Base-by-base conservation (phyloP, 768 basidiomycete species). In the Rhodocollybia butyracea region DNA sequence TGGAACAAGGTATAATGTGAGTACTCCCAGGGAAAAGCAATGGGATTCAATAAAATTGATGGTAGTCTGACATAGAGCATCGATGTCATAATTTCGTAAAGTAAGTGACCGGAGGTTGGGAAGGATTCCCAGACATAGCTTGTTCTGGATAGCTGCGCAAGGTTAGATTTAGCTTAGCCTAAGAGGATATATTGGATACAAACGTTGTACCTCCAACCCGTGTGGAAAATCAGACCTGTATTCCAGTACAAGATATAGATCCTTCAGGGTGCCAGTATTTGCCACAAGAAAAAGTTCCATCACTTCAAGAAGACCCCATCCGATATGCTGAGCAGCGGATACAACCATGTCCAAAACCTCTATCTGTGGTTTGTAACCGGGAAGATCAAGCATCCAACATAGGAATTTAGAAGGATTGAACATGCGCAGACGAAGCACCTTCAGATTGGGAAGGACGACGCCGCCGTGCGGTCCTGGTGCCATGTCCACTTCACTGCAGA, bases 341-440 rank as follows among this genome's bases (percentile, higher is more conserved):
- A 54, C 24, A 3, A 54, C 15, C 21, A 54, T 54, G 40, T 54
- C 52, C 24, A 54, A 40, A 5, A 40, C 43, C 3, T 41, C 40
- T 12, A 54, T 54, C 21, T 42, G 52, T 27, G 52, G 38, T 2
- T 13, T 41, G 52, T 54, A 54, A 15, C 52, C 38, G 19, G 39
- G 24, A 54, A 17, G 36, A 19, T 40, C 22, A 6, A 54, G 22
- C 19, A 54, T 41, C 52, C 52, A 54, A 12, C 43, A 22, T 15
- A 54, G 39, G 21, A 54, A 32, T 41, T 21, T n/a, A 10, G 52
- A 54, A 42, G 40, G 52, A 54, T 54, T 41, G 12, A 19, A 41
- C 52, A 54, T 41, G 29, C 52, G 52, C 22, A 54, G 24, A 42
- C 52, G 52, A 42, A 54, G 52, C 17, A 1, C 43, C 21, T 13